Base-by-base conservation (phyloP, 768 basidiomycete genomes). In the Boletus reticuloceps region DNA sequence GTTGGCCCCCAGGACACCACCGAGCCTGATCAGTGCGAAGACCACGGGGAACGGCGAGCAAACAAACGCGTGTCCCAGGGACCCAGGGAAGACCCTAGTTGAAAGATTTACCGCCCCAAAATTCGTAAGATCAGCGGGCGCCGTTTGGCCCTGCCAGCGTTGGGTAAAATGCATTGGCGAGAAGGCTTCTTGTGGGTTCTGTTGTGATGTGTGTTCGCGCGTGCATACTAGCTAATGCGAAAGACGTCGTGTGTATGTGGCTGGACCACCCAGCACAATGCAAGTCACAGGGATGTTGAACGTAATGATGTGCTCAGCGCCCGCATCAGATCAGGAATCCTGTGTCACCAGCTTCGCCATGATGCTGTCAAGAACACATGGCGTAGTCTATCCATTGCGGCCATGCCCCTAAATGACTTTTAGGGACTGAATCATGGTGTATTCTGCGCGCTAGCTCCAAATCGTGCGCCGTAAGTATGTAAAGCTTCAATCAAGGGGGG, bases 61-160 rank as follows among this genome's bases (percentile, higher is more conserved):
- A n/a, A n/a, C n/a, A n/a, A n/a, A n/a, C n/a, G n/a, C n/a, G n/a
- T n/a, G n/a, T n/a, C n/a, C n/a, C n/a, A n/a, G n/a, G n/a, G n/a
- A n/a, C n/a, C n/a, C n/a, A n/a, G n/a, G n/a, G n/a, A n/a, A n/a
- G n/a, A n/a, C n/a, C n/a, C n/a, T n/a, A n/a, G n/a, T n/a, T n/a
- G n/a, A n/a, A n/a, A n/a, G 56, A 59, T 65, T 60, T 63, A 53
- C 65, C 46, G 42, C 58, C 57, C 45, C 27, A 48, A 47, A 32
- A 50, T 40, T 36, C 65, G 60, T 68, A 61, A 43, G 64, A 67
- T 64, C 47, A 47, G 22, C 45, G 20, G 50, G 43, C 17, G 31
- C 31, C 16, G 44, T 42, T 32, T 32, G 36, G 39, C n/a, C 50
- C 52, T 56, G 51, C 34, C 31, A 51, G 31, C 39, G 29, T 39